Evolutionary conservation across 768 basidiomycete species (phyloP), one percentile per base, ranked within the genome.

Genomic region (Tulasnella sp.): DNA sequence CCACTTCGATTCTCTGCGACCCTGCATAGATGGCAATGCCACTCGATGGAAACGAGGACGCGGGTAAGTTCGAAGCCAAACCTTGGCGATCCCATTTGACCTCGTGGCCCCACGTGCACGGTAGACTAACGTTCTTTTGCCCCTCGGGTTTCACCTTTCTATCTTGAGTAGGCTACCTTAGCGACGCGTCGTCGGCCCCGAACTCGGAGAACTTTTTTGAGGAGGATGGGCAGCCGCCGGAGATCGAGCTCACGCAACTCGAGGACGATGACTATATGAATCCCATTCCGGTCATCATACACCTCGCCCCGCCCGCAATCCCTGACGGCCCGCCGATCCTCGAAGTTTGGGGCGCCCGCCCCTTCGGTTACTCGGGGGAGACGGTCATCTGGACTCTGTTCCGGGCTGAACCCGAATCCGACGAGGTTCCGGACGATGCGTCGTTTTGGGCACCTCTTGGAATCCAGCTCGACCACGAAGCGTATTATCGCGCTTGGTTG

Each of bases 201-300:
- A 71, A 77, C 40, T 77, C 76, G 57, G 76, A 77, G 37, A 42
- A 70, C 40, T 61, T n/a, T 18, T 77, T 69, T 70, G 76, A 73
- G 42, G 76, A 77, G 4, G 76, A 77, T 20, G 61, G 48, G 5
- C 18, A 20, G 57, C 44, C 76, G 20, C 39, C 67, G 23, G 76
- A 77, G n/a, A 35, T 77, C 48, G 76, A 77, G 42, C 76, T 77
- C 35, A 42, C 32, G 1, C 40, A 35, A 15, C 29, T 77, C 76
- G 57, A 77, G 42, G 51, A 77, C 76, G 39, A 71, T 20, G 76
- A 71, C 26, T 70, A 77, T 26, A 0, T 37, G 13, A 32, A n/a
- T 32, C 76, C 76, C 7, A 69, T 77, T 18, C 76, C 70, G 15
- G 57, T 71, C 32, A 69, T 77, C 42, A 23, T 77, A 15, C 76